Evolutionary conservation across 2,329 filamentous ascomycete genomes (phyloP).

Genomic region (Rhexocercosporidium sp.): DNA sequence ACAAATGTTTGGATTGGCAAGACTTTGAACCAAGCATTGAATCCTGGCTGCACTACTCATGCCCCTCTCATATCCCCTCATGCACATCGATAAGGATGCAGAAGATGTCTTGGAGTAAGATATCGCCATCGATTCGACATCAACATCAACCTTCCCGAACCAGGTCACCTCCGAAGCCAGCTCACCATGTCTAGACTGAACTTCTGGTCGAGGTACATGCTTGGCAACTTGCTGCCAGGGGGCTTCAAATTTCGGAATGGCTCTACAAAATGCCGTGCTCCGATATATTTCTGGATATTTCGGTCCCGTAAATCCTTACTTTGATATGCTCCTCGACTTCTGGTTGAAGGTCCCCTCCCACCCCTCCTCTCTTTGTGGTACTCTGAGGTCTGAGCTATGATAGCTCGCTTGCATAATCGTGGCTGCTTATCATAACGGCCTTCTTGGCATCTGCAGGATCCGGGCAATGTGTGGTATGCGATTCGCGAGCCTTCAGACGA

Average conservation of each 20-base stretch:
- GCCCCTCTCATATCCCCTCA: background rate
- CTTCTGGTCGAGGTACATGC: background rate
- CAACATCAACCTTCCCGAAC: constrained; percentile 14
- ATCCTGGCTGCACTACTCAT: background rate
- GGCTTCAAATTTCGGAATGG: background rate
- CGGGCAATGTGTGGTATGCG: background rate
- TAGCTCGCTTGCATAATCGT: constrained; percentile 7
- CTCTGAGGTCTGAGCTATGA: background rate
- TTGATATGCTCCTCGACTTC: constrained; percentile 6
- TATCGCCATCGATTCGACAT: constrained; percentile 4
- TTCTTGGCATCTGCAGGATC: constrained; percentile 7
- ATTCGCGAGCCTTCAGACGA: background rate
- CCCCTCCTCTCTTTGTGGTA: background rate
- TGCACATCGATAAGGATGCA: constrained; percentile 4
- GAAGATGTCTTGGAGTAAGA: background rate
- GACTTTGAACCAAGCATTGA: background rate
- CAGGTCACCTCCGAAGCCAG: constrained; percentile 7
- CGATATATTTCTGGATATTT: constrained; percentile 4
- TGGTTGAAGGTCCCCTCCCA: background rate
- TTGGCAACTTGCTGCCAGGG: background rate
- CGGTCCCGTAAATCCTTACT: background rate
- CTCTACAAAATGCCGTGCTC: background rate
- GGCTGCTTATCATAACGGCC: constrained; percentile 6
- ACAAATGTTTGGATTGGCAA: constrained; percentile 2
- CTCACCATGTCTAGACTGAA: background rate